A percentile compares a stretch with the other conserved stretches of the same genome.
These are phyloP conservation scores for Cucumis hystrix DNA, from an alignment of 306 rosid species.

Conservation along the genomic window DNA sequence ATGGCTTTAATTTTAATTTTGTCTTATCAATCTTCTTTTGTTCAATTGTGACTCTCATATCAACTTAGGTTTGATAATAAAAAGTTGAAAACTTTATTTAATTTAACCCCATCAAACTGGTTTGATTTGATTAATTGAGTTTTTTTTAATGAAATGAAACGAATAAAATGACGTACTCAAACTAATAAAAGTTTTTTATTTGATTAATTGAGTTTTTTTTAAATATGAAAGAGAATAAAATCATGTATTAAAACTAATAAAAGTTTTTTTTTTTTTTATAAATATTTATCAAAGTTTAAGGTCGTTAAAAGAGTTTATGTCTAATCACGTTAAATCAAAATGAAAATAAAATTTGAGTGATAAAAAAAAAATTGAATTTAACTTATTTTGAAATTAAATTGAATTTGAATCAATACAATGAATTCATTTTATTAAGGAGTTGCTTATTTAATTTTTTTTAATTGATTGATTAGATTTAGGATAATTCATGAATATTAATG, in stretches of 20 bases:
- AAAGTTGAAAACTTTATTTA: not conserved
- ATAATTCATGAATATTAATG: not conserved
- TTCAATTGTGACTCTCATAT: not conserved
- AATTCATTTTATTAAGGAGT: not conserved
- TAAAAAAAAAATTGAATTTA: not conserved
- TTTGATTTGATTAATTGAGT: not conserved
- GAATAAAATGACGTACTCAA: too few species aligned
- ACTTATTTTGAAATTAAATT: not conserved
- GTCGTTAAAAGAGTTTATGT: not conserved
- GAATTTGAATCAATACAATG: not conserved
- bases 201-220: not conserved
- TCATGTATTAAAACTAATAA: not conserved
- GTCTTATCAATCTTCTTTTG: not conserved
- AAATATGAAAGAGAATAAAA: not conserved
- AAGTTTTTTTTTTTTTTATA: not conserved
- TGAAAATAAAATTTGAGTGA: not conserved
- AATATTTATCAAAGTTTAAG: not conserved
- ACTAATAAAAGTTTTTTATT: not conserved
- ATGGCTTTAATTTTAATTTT: not conserved
- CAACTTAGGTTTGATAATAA: not conserved
- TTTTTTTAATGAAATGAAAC: not conserved
- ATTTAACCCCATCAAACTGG: not conserved
- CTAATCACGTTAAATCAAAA: not conserved
- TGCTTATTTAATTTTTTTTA: not conserved
- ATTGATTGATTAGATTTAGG: not conserved